These are phyloP conservation scores for Cardiospermum halicacabum DNA, from an alignment of 345 rosid species.

Conservation along the genomic window DNA sequence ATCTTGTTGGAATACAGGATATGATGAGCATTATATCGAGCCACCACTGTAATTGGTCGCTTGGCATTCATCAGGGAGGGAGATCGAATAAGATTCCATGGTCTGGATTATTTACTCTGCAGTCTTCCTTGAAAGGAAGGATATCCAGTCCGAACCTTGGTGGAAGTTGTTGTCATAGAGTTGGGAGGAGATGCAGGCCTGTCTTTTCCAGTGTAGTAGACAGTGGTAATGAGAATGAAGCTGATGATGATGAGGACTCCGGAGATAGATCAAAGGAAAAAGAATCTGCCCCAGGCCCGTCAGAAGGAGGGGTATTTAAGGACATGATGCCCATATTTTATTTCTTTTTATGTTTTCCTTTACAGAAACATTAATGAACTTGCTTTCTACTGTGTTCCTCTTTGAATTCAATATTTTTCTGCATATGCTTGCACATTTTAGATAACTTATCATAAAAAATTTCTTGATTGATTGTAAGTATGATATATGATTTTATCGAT, in stretches of 20 bases:
- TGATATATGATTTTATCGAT: background rate
- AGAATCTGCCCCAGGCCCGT: conserved; percentile 26
- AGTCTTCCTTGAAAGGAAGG: conserved; percentile 27
- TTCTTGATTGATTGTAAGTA: background rate
- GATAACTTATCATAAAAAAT: background rate
- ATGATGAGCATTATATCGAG: conserved; percentile 60
- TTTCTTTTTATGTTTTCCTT: background rate
- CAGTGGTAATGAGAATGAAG: conserved; percentile 45
- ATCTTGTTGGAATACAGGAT: conserved; percentile 26
- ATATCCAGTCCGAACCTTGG: conserved; percentile 23
- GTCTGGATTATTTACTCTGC: conserved; percentile 27
- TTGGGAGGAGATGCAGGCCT: conserved; percentile 34
- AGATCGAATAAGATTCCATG: conserved; percentile 34
- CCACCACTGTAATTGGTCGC: conserved; percentile 49
- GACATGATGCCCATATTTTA: background rate
- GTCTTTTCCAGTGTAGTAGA: conserved; percentile 39
- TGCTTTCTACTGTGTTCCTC: background rate
- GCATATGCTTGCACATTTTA: background rate
- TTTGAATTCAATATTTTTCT: background rate
- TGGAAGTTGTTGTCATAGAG: conserved; percentile 15
- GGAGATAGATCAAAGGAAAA: conserved; percentile 30
- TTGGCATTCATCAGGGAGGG: conserved; percentile 32
- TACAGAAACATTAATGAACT: no score
- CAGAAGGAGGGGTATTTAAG: conserved; percentile 23
- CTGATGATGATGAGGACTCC: conserved; percentile 27